Evolutionary conservation across 495 filamentous ascomycete genomes (phyloP), one percentile per base, ranked within the genome.

Genomic region (Lepraria neglecta): DNA sequence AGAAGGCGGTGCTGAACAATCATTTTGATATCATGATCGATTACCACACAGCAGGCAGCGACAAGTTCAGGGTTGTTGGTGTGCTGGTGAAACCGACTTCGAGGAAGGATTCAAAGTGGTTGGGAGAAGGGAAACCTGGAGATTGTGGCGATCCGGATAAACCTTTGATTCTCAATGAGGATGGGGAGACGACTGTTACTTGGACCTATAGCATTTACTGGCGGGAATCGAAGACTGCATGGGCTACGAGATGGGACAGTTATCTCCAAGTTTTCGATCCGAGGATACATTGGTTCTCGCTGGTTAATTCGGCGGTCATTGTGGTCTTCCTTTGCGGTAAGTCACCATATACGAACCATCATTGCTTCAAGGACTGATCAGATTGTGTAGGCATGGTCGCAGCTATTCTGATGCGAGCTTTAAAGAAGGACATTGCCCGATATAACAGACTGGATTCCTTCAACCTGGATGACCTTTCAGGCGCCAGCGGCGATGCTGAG

Each of bases 211-310:
- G 86, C 69, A 89, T 97, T 14, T 87, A 83, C 71, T 98, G 94
- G 94, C 77, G 75, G 31, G 79, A 80, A 46, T 95, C 89, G 3
- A 56, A 75, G 0, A 96, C 91, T 3, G 86, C 86, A 0, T 98
- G 95, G 88, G 94, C 94, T 35, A 97, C 95, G 19, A 81, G 94
- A 60, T 97, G 92, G 92, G 94, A 98, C 76, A 95, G 94, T 72
- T 98, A 97, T 70, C 80, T 97, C 30, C 91, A 96, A 67, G 92
- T 97, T 24, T 91, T 88, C 65, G 90, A 97, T 73, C 91, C 94
- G 45, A 90, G 89, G 74, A 97, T 98, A 68, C 94, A 97, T 72
- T 98, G 94, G 94, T 94, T 96, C 73, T 96, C 90, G 12, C 82
- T 98, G 43, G 86, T 97, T 78, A 96, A 94, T 73, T 95, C 92